phyloP scores from a whole-genome alignment of 2,329 filamentous ascomycete species.

The Chaetothyriales sp. region DNA sequence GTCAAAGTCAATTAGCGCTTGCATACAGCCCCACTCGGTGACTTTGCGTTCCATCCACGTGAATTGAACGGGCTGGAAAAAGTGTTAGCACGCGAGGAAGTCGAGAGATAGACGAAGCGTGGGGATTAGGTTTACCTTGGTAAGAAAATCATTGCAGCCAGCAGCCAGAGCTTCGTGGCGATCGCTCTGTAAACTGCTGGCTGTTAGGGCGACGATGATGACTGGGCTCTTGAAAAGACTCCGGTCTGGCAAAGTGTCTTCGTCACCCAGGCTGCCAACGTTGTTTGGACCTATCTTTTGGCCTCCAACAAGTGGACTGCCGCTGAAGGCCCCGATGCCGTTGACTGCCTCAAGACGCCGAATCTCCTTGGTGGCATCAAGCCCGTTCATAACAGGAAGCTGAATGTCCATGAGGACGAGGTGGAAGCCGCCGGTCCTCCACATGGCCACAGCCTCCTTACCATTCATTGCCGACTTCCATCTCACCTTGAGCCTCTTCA shows the following conservation, averaged over 20 bases:
- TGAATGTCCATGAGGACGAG: slow-evolving; percentile 98
- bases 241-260: slow-evolving; percentile 53
- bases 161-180: slow-evolving; percentile 86
- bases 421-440: slow-evolving; percentile 84
- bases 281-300: slow-evolving; percentile 5
- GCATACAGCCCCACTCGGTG: slow-evolving; percentile 99
- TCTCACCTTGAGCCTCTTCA: slow-evolving; percentile 85
- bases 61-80: slow-evolving; percentile 66
- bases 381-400: slow-evolving; percentile 85
- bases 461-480: slow-evolving; percentile 98
- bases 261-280: slow-evolving; percentile 10
- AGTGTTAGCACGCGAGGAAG: slow-evolving; percentile 4
- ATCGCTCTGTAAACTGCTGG: slow-evolving; percentile 86
- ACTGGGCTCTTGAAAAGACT: slow-evolving; percentile 85
- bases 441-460: slow-evolving; percentile 80
- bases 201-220: slow-evolving; percentile 92
- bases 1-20: slow-evolving; percentile 94
- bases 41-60: slow-evolving; percentile 95
- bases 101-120: slow-evolving; percentile 1
- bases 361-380: slow-evolving; percentile 92
- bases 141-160: slow-evolving; percentile 95
- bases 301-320: slow-evolving; percentile 10
- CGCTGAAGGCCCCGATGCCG: slow-evolving; percentile 68
- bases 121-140: slow-evolving; percentile 52
- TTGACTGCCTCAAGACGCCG: slow-evolving; percentile 77